Conservation (phyloP, 2,329 filamentous ascomycete species). For the Alternaria incomplexa region DNA sequence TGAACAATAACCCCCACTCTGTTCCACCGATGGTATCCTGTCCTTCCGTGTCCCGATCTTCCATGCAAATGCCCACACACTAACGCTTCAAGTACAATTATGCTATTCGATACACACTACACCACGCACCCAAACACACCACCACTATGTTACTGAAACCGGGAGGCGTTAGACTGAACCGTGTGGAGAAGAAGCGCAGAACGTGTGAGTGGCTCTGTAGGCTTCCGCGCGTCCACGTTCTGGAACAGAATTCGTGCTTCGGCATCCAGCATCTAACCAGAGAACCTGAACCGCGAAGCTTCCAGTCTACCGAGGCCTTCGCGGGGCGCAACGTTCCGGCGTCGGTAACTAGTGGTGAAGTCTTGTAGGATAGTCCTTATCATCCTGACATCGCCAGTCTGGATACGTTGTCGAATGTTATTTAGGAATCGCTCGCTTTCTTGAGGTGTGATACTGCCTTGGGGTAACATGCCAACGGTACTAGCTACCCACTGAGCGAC, state of each 20-base stretch:
- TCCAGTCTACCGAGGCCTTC: constrained; percentile 89
- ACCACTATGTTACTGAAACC: background rate
- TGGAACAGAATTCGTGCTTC: constrained; percentile 7
- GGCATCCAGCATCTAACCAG: constrained; percentile 35
- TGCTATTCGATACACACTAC: constrained; percentile 16
- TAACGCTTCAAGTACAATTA: constrained; percentile 23
- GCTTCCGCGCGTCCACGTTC: background rate
- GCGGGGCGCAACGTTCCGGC: constrained; percentile 92
- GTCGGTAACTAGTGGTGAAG: constrained; percentile 92
- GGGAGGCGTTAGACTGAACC: background rate
- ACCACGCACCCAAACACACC: constrained; percentile 2
- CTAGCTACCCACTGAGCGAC: constrained; percentile 81
- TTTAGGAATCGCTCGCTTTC: constrained; percentile 82
- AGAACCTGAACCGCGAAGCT: constrained; percentile 84
- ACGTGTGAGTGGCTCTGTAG: background rate
- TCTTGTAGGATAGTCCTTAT: constrained; percentile 89
- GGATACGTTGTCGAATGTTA: constrained; percentile 80
- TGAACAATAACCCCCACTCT: constrained; percentile 3
- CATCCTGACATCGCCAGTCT: constrained; percentile 73
- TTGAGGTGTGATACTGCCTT: constrained; percentile 71
- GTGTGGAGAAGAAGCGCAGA: background rate
- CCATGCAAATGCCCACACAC: constrained; percentile 27
- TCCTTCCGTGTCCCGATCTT: constrained; percentile 10
- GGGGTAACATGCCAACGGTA: constrained; percentile 83
- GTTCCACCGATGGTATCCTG: constrained; percentile 14